Conservation (phyloP, 2,329 filamentous ascomycete genomes). For the Aureobasidium uvarum region DNA sequence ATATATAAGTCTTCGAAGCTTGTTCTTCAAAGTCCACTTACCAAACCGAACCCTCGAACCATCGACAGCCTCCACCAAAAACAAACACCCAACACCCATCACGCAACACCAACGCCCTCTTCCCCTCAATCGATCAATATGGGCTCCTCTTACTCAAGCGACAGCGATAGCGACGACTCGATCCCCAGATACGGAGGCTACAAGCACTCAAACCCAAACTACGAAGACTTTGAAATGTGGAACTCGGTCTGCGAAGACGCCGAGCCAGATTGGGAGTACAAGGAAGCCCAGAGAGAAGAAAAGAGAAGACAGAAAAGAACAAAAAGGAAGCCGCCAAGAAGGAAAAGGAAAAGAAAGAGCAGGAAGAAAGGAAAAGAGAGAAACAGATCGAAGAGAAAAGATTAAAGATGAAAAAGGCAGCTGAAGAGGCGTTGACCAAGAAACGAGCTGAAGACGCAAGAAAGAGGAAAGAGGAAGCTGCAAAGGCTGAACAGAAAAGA, state of each 20-base stretch:
- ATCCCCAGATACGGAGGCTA: conserved; percentile 1
- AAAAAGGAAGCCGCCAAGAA: not conserved
- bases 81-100: not conserved
- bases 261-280: not conserved
- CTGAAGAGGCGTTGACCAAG: not conserved
- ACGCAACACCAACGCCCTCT: too few relatives aligned
- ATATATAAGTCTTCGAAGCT: not conserved
- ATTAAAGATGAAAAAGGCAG: not conserved
- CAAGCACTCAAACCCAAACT: not conserved
- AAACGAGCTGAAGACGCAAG: not conserved
- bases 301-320: not conserved
- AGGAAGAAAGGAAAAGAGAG: not conserved
- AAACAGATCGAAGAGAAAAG: not conserved
- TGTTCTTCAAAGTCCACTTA: not conserved
- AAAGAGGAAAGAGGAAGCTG: not conserved
- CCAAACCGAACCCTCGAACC: not conserved
- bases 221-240: conserved; percentile 12
- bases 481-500: not conserved
- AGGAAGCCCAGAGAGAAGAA: not conserved
- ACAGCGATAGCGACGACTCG: not conserved
- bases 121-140: too few relatives aligned
- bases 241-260: conserved; percentile 1
- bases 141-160: not conserved
- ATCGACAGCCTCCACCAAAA: not conserved
- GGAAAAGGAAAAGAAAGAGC: not conserved